Evolutionary conservation across 2,329 filamentous ascomycete genomes (phyloP).

Genomic region (Ascocoryne sarcoides): DNA sequence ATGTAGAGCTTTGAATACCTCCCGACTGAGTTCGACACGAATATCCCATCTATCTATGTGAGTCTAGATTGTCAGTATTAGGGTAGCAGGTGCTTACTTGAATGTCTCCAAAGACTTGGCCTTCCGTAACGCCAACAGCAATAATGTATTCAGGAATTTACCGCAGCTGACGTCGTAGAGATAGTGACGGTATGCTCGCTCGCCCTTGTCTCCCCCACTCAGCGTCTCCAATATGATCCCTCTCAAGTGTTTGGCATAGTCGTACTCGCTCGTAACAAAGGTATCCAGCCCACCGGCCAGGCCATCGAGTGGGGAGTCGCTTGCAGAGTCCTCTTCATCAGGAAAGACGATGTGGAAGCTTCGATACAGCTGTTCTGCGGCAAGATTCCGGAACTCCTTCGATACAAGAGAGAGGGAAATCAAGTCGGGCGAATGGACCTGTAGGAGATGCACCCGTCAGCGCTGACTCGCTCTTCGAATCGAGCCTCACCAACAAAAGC

Average conservation of each 20-base stretch:
- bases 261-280: constrained; percentile 53
- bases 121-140: constrained; percentile 47
- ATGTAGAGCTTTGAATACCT: constrained; percentile 49
- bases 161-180: constrained; percentile 47
- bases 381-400: constrained; percentile 47
- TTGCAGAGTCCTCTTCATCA: constrained; percentile 45
- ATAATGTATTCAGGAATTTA: constrained; percentile 54
- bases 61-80: neutral
- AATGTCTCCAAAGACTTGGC: constrained; percentile 48
- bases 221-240: constrained; percentile 48
- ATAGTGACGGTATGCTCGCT: constrained; percentile 45
- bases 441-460: neutral
- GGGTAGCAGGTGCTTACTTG: constrained; percentile 32
- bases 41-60: constrained; percentile 48
- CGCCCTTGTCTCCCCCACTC: constrained; percentile 43
- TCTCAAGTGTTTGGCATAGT: constrained; percentile 50
- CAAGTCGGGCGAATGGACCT: constrained; percentile 45
- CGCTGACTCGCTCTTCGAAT: neutral
- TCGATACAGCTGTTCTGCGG: constrained; percentile 50
- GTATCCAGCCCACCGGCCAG: constrained; percentile 52
- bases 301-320: constrained; percentile 46
- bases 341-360: constrained; percentile 52
- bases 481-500: neutral
- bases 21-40: constrained; percentile 50
- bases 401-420: constrained; percentile 51